Conservation (phyloP, 2,329 filamentous ascomycete genomes). For the Calycina herbarum region DNA sequence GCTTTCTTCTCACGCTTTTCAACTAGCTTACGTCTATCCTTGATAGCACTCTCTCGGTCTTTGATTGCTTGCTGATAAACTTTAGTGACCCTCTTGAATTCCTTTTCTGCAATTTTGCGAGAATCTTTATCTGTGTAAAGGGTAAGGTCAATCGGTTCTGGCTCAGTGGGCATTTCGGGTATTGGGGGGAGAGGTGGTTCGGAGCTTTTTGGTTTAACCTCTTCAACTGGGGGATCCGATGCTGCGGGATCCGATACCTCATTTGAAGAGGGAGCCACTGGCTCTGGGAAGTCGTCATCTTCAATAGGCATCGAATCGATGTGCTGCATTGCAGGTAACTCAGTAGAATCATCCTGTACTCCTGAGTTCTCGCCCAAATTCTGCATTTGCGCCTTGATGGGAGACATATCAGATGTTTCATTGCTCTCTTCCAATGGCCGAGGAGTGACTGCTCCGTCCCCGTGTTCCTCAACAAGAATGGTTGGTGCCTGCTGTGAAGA, state of each 20-base stretch:
- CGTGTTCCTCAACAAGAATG: slow-evolving; percentile 49
- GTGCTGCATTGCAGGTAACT: slow-evolving; percentile 36
- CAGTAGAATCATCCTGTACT: slow-evolving; percentile 29
- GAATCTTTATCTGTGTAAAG: slow-evolving; percentile 63
- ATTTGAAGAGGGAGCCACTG: background rate
- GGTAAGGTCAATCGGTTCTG: slow-evolving; percentile 55
- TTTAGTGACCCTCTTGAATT: slow-evolving; percentile 62
- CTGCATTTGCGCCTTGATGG: slow-evolving; percentile 28
- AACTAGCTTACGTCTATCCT: slow-evolving; percentile 60
- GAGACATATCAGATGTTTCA: slow-evolving; percentile 27
- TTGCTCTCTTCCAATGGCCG: slow-evolving; percentile 29
- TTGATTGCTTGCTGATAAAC: slow-evolving; percentile 67
- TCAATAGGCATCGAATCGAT: slow-evolving; percentile 44
- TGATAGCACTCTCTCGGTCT: slow-evolving; percentile 62
- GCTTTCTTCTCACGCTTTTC: slow-evolving; percentile 51
- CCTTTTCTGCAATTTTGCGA: slow-evolving; percentile 68
- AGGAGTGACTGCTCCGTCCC: slow-evolving; percentile 38
- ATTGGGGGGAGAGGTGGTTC: slow-evolving; percentile 46
- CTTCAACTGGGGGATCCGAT: slow-evolving; percentile 10
- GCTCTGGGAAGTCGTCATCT: slow-evolving; percentile 29
- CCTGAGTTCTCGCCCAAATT: slow-evolving; percentile 32
- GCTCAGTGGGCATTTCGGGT: slow-evolving; percentile 53
- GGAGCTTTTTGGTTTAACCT: slow-evolving; percentile 37
- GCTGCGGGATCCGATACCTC: slow-evolving; percentile 13
- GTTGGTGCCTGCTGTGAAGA: slow-evolving; percentile 25